Evolutionary conservation across 768 basidiomycete species (phyloP), one percentile per base, ranked within the genome.

Genomic region (Polyporus arcularius): DNA sequence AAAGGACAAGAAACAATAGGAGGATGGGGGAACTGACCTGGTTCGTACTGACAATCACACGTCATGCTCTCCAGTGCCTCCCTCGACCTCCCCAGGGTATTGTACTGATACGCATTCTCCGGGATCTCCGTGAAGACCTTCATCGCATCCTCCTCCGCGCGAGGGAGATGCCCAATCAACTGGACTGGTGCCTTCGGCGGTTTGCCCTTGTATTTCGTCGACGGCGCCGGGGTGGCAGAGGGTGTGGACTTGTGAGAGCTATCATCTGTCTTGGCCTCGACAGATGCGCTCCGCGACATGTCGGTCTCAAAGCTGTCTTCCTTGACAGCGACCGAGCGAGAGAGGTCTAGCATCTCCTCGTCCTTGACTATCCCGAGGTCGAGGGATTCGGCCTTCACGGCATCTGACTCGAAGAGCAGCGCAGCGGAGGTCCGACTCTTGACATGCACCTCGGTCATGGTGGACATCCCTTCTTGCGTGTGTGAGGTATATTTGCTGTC

Each of bases 11-110:
- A 9, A 26, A 51, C 18, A 3, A 50, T 15, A 28, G 26, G 53
- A 30, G 32, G 35, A 55, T 11, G 53, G 41, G 18, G 55, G 40
- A 67, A 89, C 92, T 80, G 73, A 96, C 94, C 87, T 72, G 82
- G 83, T 60, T 89, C 85, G 73, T 85, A 96, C 60, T 76, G 77
- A 76, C 97, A 99, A 72, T 99, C 97, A 79, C 97, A 99, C 26
- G 88, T 85, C 89, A 95, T 93, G 75, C 92, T 90, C 78, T 98
- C 97, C 69, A 90, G 82, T 55, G 87, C 82, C 76, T 96, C 93
- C 70, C 89, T 86, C 55, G 91, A 92, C 67, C 85, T 84, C n/a
- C 96, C 96, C 57, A 98, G 77, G 32, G 87, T 82, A 72, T 86
- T 88, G 75, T 88, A 87, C 79, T 96, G 94, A 73, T 97, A 97